Evolutionary conservation across 2,329 filamentous ascomycete species (phyloP), one percentile per base, ranked within the genome.

Genomic region (Aspergillus uvarum): DNA sequence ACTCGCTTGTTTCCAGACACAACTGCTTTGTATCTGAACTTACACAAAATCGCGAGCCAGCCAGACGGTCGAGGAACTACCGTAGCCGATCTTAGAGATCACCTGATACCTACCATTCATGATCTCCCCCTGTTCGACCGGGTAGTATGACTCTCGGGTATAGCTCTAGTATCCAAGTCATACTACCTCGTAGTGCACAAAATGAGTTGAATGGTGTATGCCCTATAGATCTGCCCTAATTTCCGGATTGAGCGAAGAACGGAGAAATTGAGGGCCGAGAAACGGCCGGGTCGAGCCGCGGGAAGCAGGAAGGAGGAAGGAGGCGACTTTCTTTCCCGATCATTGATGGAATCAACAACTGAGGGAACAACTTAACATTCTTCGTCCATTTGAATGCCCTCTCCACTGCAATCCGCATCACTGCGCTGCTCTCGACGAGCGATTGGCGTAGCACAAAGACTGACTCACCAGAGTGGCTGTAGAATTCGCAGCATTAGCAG

Each of bases 361-460:
- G 2, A 8, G 11, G 12, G 11, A 35, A 35, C 14, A 44, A 7
- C 16, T 16, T 44, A 44, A 7, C 16, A 5, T 44, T 44, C 16
- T 44, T 16, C 38, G 4, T 19, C 14, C 16, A 16, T 44, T 65
- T 74, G 68, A 67, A 75, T 75, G 73, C 69, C 67, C 70, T 66
- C 58, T 63, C 55, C 65, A 59, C 51, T 59, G 22, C 50, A 47
- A 47, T 51, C 68, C 63, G 62, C 62, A 54, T 63, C 68, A 59
- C 57, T 67, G 55, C 68, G 68, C 68, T 67, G 68, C 59, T 62
- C 65, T 63, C 69, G 63, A 69, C 44, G 68, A 72, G 65, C 72
- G 64, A 63, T 74, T 66, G 62, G 60, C 49, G 65, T 19, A 44
- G 14, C 38, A 19, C 38, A 5, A 14, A 19, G 16, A 44, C 38